Base-by-base conservation (phyloP, 345 rosid species). In the Laguncularia racemosa region DNA sequence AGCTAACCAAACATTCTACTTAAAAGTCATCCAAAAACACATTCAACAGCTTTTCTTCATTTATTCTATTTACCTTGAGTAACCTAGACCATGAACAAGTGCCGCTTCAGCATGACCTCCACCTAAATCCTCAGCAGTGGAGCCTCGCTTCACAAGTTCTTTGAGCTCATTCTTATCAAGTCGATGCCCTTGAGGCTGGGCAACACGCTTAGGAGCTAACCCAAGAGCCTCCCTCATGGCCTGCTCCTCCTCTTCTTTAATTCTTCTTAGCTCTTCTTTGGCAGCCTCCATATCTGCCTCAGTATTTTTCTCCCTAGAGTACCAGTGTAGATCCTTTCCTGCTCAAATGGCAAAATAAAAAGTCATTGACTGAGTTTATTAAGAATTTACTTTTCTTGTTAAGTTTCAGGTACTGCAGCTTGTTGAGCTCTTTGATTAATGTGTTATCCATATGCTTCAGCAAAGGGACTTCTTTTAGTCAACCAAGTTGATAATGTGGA, bases 211-310 rank as follows among this genome's bases (percentile, higher is more conserved):
- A 21, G 99, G 96, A 60, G 96, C 99, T 70, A 89, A 75, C 20
- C 99, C 99, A 66, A 93, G 91, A 58, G 96, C 97, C 75, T 89
- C 99, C 80, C 96, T 86, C 99, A 93, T 89, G 71, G 95, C 83
- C 62, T 86, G 97, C 66, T 93, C 97, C 80, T 89, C 97, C 70
- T 93, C 84, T 71, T 93, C 99, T 67, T 93, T 89, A 33, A 93
- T 70, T 72, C 96, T 81, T 69, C 72, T 74, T 60, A 89, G 85
- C 83, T 93, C 99, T 50, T 86, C 99, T 75, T 85, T 86, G 19
- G 83, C 55, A 55, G 90, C 96, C 57, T 89, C 95, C 14, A 62
- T 20, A 48, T 71, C 62, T 56, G 86, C 72, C 67, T 40, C 62
- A 6, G 79, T 51, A 9, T 76, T 78, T 63, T 86, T 89, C 56